These are phyloP conservation scores for Clathrus columnatus DNA, from an alignment of 768 basidiomycete genomes.

Conservation along the genomic window DNA sequence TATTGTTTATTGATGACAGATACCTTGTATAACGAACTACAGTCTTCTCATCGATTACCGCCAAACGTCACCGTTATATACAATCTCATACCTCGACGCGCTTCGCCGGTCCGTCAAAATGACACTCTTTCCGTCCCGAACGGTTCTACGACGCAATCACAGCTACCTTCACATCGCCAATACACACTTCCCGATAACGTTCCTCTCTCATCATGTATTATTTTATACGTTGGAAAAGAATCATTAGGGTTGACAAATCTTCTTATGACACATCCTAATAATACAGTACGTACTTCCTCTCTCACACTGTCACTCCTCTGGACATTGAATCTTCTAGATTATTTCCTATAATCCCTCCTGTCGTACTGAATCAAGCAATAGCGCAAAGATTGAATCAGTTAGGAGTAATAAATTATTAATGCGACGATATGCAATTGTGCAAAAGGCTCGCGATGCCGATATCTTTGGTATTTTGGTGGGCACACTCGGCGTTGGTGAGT, in stretches of 20 bases:
- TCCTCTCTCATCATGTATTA: constrained; percentile 21
- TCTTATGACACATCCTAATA: constrained; percentile 68
- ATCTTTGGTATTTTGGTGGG: constrained; percentile 94
- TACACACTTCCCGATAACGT: constrained; percentile 1
- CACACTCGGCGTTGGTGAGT: constrained; percentile 79
- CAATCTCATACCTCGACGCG: not conserved
- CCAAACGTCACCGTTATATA: not conserved
- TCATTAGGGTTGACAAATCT: constrained; percentile 76
- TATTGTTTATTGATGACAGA: constrained; percentile 3
- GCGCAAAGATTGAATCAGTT: constrained; percentile 47
- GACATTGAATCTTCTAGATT: constrained; percentile 40
- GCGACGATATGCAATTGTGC: constrained; percentile 80
- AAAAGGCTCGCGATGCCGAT: constrained; percentile 84
- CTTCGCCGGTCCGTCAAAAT: not conserved
- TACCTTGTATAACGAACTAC: constrained; percentile 1
- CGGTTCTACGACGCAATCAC: not conserved
- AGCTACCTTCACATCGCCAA: not conserved
- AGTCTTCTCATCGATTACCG: constrained; percentile 11
- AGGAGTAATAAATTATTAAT: constrained; percentile 78
- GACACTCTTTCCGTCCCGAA: not conserved
- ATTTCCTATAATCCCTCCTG: constrained; percentile 65
- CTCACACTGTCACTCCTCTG: not conserved
- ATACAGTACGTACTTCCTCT: constrained; percentile 36
- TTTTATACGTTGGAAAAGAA: constrained; percentile 70
- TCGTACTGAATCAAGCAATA: constrained; percentile 15